These are phyloP conservation scores for Penicillium sp. DNA, from an alignment of 2,329 filamentous ascomycete species.

Conservation along the genomic window DNA sequence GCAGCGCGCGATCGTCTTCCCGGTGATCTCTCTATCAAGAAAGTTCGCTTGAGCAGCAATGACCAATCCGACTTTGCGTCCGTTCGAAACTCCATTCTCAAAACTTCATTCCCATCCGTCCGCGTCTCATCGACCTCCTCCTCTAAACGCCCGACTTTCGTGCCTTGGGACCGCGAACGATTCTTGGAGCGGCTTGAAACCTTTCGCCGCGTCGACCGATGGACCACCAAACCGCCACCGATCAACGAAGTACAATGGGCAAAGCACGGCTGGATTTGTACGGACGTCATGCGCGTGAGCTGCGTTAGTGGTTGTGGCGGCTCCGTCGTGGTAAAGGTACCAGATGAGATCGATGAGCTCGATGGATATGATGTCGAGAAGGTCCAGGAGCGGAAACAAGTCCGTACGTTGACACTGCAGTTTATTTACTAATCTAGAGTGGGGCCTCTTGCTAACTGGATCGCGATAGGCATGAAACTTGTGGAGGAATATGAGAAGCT, in stretches of 20 bases:
- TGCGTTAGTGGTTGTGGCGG: constrained; percentile 79
- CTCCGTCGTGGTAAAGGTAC: constrained; percentile 77
- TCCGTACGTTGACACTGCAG: constrained; percentile 34
- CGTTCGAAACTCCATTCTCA: constrained; percentile 27
- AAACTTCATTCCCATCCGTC: constrained; percentile 26
- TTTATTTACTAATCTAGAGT: not conserved
- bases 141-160: constrained; percentile 64
- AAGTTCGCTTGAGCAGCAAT: constrained; percentile 30
- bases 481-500: constrained; percentile 73
- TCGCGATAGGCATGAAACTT: constrained; percentile 56
- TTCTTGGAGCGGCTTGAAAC: constrained; percentile 79
- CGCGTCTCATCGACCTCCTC: constrained; percentile 34
- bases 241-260: constrained; percentile 94
- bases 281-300: constrained; percentile 76
- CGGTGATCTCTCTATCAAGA: constrained; percentile 34
- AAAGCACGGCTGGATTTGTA: constrained; percentile 86
- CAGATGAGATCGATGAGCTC: constrained; percentile 60
- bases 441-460: constrained; percentile 17
- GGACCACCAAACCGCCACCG: constrained; percentile 85
- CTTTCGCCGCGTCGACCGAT: constrained; percentile 86
- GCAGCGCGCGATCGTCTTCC: constrained; percentile 25
- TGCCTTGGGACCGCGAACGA: constrained; percentile 78
- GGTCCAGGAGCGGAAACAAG: constrained; percentile 42
- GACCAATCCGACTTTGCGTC: constrained; percentile 20
- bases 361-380: constrained; percentile 47